Evolutionary conservation across 768 basidiomycete species (phyloP), one percentile per base, ranked within the genome.

Genomic region (Tylopilus plumbeoviolaceoides): DNA sequence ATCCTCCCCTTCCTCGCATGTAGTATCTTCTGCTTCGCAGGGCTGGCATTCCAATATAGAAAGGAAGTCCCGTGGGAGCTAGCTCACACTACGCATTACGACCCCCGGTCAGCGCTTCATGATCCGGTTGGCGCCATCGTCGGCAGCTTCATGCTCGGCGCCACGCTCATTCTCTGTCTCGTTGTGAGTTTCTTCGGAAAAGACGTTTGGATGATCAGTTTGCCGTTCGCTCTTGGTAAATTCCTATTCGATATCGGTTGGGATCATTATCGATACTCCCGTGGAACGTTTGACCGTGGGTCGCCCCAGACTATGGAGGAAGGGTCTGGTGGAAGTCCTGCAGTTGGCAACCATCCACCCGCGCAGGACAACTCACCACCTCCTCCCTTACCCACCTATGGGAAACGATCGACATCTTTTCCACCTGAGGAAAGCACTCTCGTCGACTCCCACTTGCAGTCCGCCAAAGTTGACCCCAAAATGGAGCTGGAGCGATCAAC

Each of bases 161-260:
- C 75, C 14, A 88, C 89, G 31, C 78, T 98, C 14, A 69, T 80
- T n/a, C 77, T 88, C 12, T 79, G 90, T 18, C 82, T 95, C 49
- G 82, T 84, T 7, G 82, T 87, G 53, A 89, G 85, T 64, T 90
- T 86, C 67, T 75, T 88, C 57, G 78, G 82, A 44, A 75, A 91
- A 17, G 87, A 91, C 50, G 89, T 91, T 3, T 93, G 89, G 88
- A 82, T 79, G 70, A 87, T 97, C 42, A 89, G 83, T 5, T 77
- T 91, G 17, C 92, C 95, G 0, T 91, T 91, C 42, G 91, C 91
- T 0, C 66, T 77, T 0, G 67, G 81, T 47, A 93, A 93, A 70
- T 76, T 95, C 39, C 38, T 79, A 5, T 82, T 85, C 47, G 93
- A 98, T 63, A 42, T 80, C 23, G 63, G 64, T 43, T 79, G 82